Conservation (phyloP, 805 yeast genomes). For the Candida oleophila region DNA sequence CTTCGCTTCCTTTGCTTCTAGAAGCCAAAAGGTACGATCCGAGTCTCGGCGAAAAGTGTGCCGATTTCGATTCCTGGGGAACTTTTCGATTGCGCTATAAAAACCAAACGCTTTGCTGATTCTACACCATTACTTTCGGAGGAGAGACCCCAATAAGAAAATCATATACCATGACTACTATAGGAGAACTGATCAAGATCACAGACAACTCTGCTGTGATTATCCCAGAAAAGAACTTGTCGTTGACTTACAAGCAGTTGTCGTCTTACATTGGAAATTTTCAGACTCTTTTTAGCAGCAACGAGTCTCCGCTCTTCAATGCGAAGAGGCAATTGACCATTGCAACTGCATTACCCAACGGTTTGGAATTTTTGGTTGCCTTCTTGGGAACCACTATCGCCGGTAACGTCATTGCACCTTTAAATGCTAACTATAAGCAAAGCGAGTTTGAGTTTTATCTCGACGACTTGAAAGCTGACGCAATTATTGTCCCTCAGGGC, state of each 20-base stretch:
- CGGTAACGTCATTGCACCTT: constrained; percentile 64
- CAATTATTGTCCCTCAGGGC: constrained; percentile 58
- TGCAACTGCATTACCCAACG: constrained; percentile 62
- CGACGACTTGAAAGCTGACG: constrained; percentile 56
- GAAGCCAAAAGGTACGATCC: too few relatives aligned
- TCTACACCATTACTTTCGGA: not conserved
- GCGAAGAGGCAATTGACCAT: constrained; percentile 42
- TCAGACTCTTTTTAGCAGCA: constrained; percentile 45
- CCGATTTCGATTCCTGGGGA: not conserved
- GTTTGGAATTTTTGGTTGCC: constrained; percentile 54
- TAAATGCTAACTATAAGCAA: constrained; percentile 62
- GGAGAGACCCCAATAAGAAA: not conserved
- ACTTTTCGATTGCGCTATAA: too few relatives aligned
- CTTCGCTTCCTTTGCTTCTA: too few relatives aligned
- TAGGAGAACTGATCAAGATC: constrained; percentile 33
- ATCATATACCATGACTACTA: constrained; percentile 27
- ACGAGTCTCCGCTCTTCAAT: constrained; percentile 40
- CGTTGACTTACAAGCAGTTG: constrained; percentile 44
- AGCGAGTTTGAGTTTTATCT: constrained; percentile 64
- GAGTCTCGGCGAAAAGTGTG: not conserved
- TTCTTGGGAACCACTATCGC: constrained; percentile 59
- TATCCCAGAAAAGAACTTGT: constrained; percentile 46
- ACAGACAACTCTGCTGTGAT: constrained; percentile 42
- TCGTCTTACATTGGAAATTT: constrained; percentile 46
- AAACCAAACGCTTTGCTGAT: too few relatives aligned